Evolutionary conservation across 2,329 filamentous ascomycete genomes (phyloP).

Genomic region (Diaporthe longicolla): DNA sequence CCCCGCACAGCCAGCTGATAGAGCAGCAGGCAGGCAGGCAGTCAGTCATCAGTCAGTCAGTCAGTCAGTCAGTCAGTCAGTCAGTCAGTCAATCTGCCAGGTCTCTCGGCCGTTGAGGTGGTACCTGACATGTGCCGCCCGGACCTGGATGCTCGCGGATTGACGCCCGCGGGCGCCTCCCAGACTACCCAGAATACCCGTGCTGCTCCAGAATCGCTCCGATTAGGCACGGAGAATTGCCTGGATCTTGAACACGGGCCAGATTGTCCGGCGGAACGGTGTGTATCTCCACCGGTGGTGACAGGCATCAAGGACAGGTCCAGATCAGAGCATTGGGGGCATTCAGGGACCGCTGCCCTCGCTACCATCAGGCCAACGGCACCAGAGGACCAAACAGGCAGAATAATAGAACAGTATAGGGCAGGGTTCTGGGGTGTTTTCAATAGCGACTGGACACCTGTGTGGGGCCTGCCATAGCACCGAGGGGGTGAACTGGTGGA

Average conservation of each 20-base stretch:
- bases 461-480: constrained; percentile 20
- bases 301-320: constrained; percentile 24
- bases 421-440: constrained; percentile 20
- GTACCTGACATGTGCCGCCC: constrained; percentile 12
- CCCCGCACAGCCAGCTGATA: background rate
- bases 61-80: too few relatives aligned
- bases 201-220: constrained; percentile 26
- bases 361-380: constrained; percentile 9
- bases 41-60: too few relatives aligned
- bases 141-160: constrained; percentile 19
- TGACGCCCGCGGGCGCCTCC: constrained; percentile 8
- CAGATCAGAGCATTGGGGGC: constrained; percentile 12
- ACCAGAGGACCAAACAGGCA: constrained; percentile 24
- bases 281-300: constrained; percentile 1
- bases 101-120: background rate
- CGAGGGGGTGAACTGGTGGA: constrained; percentile 29
- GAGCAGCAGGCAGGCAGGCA: background rate
- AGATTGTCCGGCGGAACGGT: constrained; percentile 19
- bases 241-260: constrained; percentile 22
- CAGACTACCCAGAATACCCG: constrained; percentile 27
- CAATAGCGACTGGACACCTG: constrained; percentile 8
- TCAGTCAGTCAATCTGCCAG: background rate
- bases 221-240: constrained; percentile 9
- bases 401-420: constrained; percentile 15
- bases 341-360: background rate